Evolutionary conservation across 2,329 filamentous ascomycete genomes (phyloP).

Genomic region (Cladosporium sp.): DNA sequence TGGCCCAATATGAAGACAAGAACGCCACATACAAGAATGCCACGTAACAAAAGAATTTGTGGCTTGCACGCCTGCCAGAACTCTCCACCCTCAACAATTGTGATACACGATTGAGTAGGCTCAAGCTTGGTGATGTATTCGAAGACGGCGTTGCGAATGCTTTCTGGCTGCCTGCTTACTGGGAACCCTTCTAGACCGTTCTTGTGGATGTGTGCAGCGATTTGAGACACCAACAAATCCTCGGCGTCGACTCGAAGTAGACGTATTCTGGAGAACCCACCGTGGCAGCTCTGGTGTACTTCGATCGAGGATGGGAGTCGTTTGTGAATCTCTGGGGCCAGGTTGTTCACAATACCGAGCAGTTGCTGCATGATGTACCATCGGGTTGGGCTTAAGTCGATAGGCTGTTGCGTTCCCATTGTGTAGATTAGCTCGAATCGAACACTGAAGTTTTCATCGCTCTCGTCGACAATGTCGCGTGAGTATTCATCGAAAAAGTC

Average conservation of each 20-base stretch:
- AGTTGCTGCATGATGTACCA: conserved; percentile 37
- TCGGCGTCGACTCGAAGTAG: conserved; percentile 44
- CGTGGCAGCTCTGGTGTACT: conserved; percentile 3
- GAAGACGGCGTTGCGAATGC: conserved; percentile 15
- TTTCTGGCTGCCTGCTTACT: conserved; percentile 13
- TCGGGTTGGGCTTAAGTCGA: conserved; percentile 38
- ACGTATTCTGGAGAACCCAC: conserved; percentile 51
- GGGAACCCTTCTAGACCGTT: conserved; percentile 23
- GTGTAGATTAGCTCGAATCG: conserved; percentile 42
- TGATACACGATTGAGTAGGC: conserved; percentile 7
- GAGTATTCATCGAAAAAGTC: conserved; percentile 45
- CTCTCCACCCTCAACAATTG: conserved; percentile 13
- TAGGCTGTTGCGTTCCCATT: conserved; percentile 35
- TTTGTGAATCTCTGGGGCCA: conserved; percentile 6
- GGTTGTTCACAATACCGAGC: conserved; percentile 26
- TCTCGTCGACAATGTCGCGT: conserved; percentile 63
- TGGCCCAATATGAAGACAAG: conserved; percentile 55
- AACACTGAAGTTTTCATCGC: conserved; percentile 40
- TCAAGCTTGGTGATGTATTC: conserved; percentile 18
- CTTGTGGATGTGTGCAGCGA: conserved; percentile 32
- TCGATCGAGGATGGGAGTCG: conserved; percentile 19
- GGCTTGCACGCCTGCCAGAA: conserved; percentile 25
- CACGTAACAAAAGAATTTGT: conserved; percentile 54
- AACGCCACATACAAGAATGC: conserved; percentile 57
- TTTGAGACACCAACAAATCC: conserved; percentile 23